Percentiles rank a stretch among this genome's conserved stretches.
These are phyloP conservation scores for Aureobasidium zeae DNA, from an alignment of 2,329 filamentous ascomycete species.

Conservation along the genomic window DNA sequence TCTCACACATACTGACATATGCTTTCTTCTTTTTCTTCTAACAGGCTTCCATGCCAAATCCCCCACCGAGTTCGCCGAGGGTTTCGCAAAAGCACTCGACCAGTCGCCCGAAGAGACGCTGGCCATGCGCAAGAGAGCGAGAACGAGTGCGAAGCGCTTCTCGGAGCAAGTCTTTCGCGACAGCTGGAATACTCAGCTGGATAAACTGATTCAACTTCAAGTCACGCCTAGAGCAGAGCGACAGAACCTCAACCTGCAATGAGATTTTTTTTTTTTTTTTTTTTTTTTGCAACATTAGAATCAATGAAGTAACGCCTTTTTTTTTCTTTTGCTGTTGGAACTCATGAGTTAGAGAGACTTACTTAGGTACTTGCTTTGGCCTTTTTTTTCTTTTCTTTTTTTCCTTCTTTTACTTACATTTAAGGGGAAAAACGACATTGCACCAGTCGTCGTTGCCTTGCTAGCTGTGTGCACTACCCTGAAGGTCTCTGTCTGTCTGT, in stretches of 20 bases:
- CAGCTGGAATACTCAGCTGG: slow-evolving; percentile 69
- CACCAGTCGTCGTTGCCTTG: no score
- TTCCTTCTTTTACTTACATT: no score
- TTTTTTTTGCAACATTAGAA: no score
- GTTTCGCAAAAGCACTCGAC: slow-evolving; percentile 66
- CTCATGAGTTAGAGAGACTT: no score
- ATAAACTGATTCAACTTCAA: slow-evolving; percentile 49
- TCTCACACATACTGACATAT: background rate
- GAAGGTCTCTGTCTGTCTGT: no score
- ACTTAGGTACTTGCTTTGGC: no score
- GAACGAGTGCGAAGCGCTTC: slow-evolving; percentile 72
- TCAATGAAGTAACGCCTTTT: no score
- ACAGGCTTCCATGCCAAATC: slow-evolving; percentile 78
- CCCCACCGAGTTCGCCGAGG: slow-evolving; percentile 66
- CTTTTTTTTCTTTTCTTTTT: no score
- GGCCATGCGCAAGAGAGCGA: slow-evolving; percentile 64
- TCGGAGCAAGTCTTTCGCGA: slow-evolving; percentile 76
- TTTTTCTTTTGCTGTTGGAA: background rate
- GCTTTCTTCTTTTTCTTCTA: background rate
- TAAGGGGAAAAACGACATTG: no score
- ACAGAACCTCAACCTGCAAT: slow-evolving; percentile 1
- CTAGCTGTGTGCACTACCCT: no score
- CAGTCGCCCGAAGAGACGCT: slow-evolving; percentile 56
- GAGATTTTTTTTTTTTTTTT: no score
- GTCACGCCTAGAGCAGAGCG: background rate